Evolutionary conservation across 177 flowering plant species (phyloP).

Genomic region (Vitis hybrid): DNA sequence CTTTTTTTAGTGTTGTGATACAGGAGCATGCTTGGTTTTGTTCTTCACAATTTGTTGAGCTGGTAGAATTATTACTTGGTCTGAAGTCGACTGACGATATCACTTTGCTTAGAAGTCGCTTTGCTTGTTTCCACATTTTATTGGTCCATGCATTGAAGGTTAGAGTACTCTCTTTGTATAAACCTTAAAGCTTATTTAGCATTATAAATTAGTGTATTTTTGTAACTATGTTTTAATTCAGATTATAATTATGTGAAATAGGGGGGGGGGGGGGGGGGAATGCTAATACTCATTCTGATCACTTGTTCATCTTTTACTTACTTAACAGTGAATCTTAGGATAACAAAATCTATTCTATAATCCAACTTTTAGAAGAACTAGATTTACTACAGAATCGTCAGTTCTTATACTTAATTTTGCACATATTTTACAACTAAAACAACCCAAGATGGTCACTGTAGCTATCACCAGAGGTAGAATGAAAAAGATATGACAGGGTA

Average conservation of each 20-base stretch:
- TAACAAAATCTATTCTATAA: no score
- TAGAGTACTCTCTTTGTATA: conserved; percentile 4
- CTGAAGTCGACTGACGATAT: conserved; percentile 49
- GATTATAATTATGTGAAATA: neutral
- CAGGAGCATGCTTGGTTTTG: conserved; percentile 81
- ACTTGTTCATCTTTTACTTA: no score
- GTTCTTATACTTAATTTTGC: no score
- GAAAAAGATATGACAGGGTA: no score
- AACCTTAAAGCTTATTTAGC: neutral
- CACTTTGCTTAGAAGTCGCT: conserved; percentile 48
- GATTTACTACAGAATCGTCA: no score
- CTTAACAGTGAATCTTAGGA: no score
- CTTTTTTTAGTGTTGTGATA: conserved; percentile 10
- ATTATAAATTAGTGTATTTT: neutral
- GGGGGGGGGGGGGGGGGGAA: no score
- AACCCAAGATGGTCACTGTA: no score
- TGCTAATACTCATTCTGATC: no score
- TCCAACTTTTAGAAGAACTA: no score
- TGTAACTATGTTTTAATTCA: neutral
- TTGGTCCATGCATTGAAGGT: conserved; percentile 71
- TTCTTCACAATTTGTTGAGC: conserved; percentile 52
- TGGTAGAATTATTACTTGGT: conserved; percentile 59
- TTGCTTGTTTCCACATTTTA: conserved; percentile 58
- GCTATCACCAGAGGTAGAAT: no score
- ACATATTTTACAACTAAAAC: no score